Evolutionary conservation across 2,329 filamentous ascomycete genomes (phyloP).

Genomic region (Aspergillus ruber): DNA sequence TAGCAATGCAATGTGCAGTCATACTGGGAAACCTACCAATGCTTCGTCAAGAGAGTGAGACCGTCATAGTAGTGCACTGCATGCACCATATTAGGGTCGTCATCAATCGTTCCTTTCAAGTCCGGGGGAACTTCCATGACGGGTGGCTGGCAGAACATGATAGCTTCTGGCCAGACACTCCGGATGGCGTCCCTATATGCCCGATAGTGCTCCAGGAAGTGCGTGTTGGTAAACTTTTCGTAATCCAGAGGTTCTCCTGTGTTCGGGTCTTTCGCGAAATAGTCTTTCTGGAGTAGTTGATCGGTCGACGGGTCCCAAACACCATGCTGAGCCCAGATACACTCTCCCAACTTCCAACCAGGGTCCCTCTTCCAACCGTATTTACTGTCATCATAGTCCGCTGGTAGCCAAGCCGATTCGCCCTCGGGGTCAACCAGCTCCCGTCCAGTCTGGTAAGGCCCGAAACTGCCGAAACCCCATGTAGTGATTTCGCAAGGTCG

Average conservation of each 20-base stretch:
- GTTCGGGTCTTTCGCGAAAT: conserved; percentile 73
- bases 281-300: conserved; percentile 71
- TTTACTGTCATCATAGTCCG: conserved; percentile 73
- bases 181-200: conserved; percentile 70
- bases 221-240: conserved; percentile 80
- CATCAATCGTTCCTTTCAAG: conserved; percentile 80
- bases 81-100: conserved; percentile 85
- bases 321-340: conserved; percentile 93
- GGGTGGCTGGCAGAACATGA: conserved; percentile 86
- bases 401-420: conserved; percentile 73
- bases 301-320: conserved; percentile 84
- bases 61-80: conserved; percentile 96
- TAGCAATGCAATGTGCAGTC: conserved; percentile 6
- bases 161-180: conserved; percentile 66
- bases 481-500: conserved; percentile 82
- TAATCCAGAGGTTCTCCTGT: conserved; percentile 72
- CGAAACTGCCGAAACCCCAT: conserved; percentile 90
- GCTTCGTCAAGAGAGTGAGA: conserved; percentile 93
- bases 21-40: conserved; percentile 54
- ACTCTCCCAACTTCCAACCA: conserved; percentile 87
- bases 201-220: conserved; percentile 82
- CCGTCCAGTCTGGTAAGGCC: conserved; percentile 81
- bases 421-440: conserved; percentile 82
- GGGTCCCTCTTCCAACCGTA: conserved; percentile 89
- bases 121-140: conserved; percentile 84